Base-by-base conservation (phyloP, 2,329 filamentous ascomycete species). In the Xylariaceae sp. region DNA sequence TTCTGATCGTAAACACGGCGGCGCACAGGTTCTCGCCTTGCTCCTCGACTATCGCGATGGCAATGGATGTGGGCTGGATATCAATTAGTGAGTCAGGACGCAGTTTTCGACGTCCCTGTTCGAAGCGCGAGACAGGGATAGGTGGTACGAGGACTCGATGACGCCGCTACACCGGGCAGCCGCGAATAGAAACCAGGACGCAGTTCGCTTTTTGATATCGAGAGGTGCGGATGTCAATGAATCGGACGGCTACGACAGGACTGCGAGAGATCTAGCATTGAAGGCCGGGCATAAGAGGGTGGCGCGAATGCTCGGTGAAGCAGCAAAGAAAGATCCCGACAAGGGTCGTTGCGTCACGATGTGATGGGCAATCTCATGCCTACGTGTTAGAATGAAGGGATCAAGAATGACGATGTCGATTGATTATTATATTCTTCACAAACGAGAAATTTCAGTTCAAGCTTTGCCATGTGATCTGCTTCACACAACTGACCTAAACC, bases 151-250 rank as follows among this genome's bases (percentile, higher is more conserved):
- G 35, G 10, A 1, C 4, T 45, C 47, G 47, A 14, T 46, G 7
- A 49, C 42, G 11, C 38, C 39, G 40, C 43, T 49, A 23, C 19
- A 29, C 39, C 36, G 7, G 32, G 43, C 43, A n/a, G 47, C 35
- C 5, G 1, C 25, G 14, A 45, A 22, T n/a, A 35, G 43, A 25
- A 49, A 49, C 21, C 22, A 27, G 32, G 21, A 42, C 17, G 47
- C 47, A 17, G 36, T 49, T 22, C 21, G 39, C 17, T 43, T 49
- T 46, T 29, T 49, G n/a, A 12, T 49, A 10, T 42, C 39, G 7
- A 49, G 43, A 22, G 42, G 47, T 17, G 42, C 47, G 7, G 22
- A 33, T 1, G 21, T 45, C 16, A 48, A 45, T 19, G 46, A 41
- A 48, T 34, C 37, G 6, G 37, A 44, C 19, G 43, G 11, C 37